Base-by-base conservation (phyloP, 2,329 filamentous ascomycete species). In the Fusarium tanahbumbuense region DNA sequence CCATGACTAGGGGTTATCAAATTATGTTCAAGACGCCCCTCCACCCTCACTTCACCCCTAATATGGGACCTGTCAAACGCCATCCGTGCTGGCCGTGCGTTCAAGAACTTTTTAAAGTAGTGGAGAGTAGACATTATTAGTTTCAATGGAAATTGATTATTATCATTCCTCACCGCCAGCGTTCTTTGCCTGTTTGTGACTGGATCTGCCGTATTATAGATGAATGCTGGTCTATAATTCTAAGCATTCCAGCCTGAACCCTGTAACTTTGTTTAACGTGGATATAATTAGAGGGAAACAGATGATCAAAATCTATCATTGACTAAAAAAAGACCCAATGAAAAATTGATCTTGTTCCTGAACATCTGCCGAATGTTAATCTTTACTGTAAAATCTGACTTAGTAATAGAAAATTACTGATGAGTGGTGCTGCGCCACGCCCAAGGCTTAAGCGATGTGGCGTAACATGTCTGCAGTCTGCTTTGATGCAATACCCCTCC, bases 361-460 rank as follows among this genome's bases (percentile, higher is more conserved):
- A 13, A 30, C 42, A 66, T 66, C 55, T 48, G 37, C 61, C 37
- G 55, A 44, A 12, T 20, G 32, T 23, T 44, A 54, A 60, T 66
- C 62, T 41, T 54, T 28, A 22, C 32, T 44, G 25, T 44, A 42
- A 42, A 18, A 8, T 28, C 16, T 5, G 8, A 52, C 18, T 52
- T 52, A 41, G 23, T 42, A 52, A 20, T 52, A 11, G n/a, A 41
- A 41, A 52, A 52, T 15, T 32, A 27, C 25, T 44, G 28, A 52
- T 64, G 48, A 55, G 27, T 42, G 34, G 48, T 67, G 70, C 72
- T 65, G 72, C 72, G 72, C 72, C 72, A 73, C 72, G 56, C 22
- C n/a, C 23, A 28, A 45, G 53, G 54, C 73, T 69, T 65, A 71
- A 69, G 64, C 50, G 64, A 67, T 75, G 73, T 74, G 73, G 73